Evolutionary conservation across 305 asterid species (phyloP).

Genomic region (Solanum hybrid): DNA sequence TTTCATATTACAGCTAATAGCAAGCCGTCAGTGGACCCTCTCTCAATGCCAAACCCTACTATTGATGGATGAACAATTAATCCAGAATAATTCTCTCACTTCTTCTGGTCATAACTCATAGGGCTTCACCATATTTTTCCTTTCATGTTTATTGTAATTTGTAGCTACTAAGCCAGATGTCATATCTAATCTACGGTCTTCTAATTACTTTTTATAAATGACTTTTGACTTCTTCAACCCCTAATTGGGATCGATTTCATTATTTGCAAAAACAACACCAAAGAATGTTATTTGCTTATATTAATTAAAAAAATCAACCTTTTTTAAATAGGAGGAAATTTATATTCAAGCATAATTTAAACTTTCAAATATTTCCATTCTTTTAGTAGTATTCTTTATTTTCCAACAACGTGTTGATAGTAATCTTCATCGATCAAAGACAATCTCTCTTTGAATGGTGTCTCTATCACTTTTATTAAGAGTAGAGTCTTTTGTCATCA

Average conservation of each 20-base stretch:
- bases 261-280: not conserved
- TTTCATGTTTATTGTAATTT: not conserved
- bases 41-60: not conserved
- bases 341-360: not conserved
- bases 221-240: not conserved
- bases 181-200: not conserved
- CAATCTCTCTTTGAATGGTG: not conserved
- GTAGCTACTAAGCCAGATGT: not conserved
- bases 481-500: not conserved
- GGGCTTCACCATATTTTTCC: not conserved
- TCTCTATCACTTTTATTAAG: not conserved
- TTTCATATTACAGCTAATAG: slow-evolving; percentile 50
- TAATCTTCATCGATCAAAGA: not conserved
- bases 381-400: not conserved
- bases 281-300: not conserved
- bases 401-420: not conserved
- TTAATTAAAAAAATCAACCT: not conserved
- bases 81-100: not conserved
- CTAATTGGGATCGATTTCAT: not conserved
- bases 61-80: not conserved
- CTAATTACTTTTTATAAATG: not conserved
- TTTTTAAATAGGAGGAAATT: not conserved
- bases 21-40: slow-evolving; percentile 69
- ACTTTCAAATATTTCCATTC: not conserved
- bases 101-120: not conserved